A percentile compares a stretch with the other conserved stretches of the same genome.
phyloP scores from a whole-genome alignment of 192 early-diverging fungal genomes.

The Coemansia sp. region DNA sequence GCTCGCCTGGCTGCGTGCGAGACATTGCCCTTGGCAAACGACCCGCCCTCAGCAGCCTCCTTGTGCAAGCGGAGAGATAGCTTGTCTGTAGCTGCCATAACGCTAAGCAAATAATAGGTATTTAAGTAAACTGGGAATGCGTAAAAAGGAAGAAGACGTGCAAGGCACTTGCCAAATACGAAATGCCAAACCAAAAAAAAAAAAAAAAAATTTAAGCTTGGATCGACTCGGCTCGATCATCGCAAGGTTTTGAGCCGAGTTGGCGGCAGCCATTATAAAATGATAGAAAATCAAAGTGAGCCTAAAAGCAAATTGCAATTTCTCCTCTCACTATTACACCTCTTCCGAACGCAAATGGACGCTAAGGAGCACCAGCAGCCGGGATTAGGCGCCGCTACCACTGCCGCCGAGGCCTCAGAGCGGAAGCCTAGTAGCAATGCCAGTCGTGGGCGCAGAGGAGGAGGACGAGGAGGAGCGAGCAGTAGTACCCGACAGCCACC shows the following conservation, averaged over 20 bases:
- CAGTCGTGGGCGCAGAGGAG: constrained; percentile 1
- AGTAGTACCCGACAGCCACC: background rate
- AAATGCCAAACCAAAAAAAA: too few species aligned
- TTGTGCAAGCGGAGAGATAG: background rate
- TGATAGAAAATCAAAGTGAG: too few species aligned
- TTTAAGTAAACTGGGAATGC: too few species aligned
- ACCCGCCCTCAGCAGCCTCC: constrained; percentile 5
- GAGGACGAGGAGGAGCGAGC: background rate
- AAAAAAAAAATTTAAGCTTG: background rate
- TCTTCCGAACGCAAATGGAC: constrained; percentile 5
- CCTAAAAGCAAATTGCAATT: too few species aligned
- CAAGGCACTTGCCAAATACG: too few species aligned
- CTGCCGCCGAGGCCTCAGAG: background rate
- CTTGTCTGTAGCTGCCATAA: background rate
- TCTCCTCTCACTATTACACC: background rate
- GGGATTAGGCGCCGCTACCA: background rate
- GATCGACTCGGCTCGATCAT: constrained; percentile 6
- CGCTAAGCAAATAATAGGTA: too few species aligned
- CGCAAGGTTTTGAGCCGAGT: too few species aligned
- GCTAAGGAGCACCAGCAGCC: constrained; percentile 1
- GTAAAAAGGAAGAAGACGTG: too few species aligned
- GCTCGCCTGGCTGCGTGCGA: background rate
- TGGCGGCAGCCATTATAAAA: too few species aligned
- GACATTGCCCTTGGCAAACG: constrained; percentile 13
- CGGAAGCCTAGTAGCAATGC: background rate